Evolutionary conservation across 306 rosid species (phyloP).

Genomic region (Astragalus membranaceus): DNA sequence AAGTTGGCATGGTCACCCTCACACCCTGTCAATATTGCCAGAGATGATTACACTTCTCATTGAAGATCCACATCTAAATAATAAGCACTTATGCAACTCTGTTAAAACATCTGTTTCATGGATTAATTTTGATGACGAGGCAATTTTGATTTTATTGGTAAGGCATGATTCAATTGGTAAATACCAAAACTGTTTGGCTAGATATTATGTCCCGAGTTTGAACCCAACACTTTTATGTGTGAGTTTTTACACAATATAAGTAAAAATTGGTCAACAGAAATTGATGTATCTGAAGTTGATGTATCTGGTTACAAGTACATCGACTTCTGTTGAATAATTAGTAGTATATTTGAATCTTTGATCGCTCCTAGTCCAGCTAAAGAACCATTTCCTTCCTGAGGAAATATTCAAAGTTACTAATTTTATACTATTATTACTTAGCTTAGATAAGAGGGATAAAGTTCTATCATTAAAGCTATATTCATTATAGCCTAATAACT

Average conservation of each 20-base stretch:
- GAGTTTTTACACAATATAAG: too few species aligned
- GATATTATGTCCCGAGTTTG: too few species aligned
- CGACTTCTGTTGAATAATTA: too few species aligned
- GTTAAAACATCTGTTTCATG: neutral
- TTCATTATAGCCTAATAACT: neutral
- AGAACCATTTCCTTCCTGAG: slow-evolving; percentile 12
- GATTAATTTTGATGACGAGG: neutral
- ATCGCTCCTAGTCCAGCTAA: slow-evolving; percentile 16
- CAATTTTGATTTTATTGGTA: too few species aligned
- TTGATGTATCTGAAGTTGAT: too few species aligned
- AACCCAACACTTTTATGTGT: too few species aligned
- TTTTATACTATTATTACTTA: too few species aligned
- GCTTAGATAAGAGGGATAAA: neutral
- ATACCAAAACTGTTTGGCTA: too few species aligned
- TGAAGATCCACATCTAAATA: neutral
- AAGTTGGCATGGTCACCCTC: slow-evolving; percentile 36
- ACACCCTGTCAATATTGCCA: slow-evolving; percentile 41
- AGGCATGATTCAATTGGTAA: too few species aligned
- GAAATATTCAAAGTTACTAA: too few species aligned
- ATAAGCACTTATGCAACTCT: neutral
- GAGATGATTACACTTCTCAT: neutral
- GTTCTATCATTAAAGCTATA: neutral
- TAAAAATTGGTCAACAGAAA: too few species aligned
- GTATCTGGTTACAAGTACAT: too few species aligned
- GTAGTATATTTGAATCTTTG: slow-evolving; percentile 27